A percentile compares a stretch with the other conserved stretches of the same genome.
Evolutionary conservation across 179 eudicot species (phyloP).

Genomic region (Pouteria campechiana): DNA sequence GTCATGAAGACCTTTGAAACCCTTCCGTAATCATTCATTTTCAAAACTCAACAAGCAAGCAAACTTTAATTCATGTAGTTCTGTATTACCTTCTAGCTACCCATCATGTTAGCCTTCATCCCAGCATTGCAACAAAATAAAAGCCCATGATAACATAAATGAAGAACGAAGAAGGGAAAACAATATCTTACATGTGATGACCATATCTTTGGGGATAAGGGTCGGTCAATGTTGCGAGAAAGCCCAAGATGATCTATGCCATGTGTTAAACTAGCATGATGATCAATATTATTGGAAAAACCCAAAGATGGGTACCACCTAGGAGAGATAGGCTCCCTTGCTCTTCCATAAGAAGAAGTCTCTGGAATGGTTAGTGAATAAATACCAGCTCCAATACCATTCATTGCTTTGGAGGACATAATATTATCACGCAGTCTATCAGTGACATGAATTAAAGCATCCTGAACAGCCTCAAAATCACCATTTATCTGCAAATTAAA

Average conservation of each 20-base stretch:
- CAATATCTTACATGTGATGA: conserved; percentile 28
- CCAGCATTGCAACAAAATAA: no score
- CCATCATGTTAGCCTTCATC: no score
- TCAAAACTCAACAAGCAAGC: no score
- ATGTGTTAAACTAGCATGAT: conserved; percentile 23
- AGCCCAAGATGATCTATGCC: conserved; percentile 22
- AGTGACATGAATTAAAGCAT: conserved; percentile 60
- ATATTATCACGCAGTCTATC: conserved; percentile 49
- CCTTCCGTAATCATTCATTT: no score
- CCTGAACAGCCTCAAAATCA: conserved; percentile 42
- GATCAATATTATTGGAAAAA: conserved; percentile 16
- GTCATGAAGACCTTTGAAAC: no score
- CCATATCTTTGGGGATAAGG: conserved; percentile 21
- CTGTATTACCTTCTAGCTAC: no score
- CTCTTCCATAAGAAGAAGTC: conserved; percentile 19
- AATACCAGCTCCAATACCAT: conserved; percentile 24
- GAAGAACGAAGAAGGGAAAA: not conserved
- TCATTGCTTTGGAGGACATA: conserved; percentile 18
- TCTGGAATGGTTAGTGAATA: conserved; percentile 14
- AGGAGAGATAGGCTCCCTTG: conserved; percentile 16
- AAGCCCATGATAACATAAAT: no score
- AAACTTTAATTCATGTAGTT: no score
- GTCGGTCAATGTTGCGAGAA: conserved; percentile 22
- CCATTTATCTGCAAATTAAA: conserved; percentile 52
- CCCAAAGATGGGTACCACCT: conserved; percentile 15